Conservation (phyloP, 108 stramenopile species). For the Ochromonas danica region DNA sequence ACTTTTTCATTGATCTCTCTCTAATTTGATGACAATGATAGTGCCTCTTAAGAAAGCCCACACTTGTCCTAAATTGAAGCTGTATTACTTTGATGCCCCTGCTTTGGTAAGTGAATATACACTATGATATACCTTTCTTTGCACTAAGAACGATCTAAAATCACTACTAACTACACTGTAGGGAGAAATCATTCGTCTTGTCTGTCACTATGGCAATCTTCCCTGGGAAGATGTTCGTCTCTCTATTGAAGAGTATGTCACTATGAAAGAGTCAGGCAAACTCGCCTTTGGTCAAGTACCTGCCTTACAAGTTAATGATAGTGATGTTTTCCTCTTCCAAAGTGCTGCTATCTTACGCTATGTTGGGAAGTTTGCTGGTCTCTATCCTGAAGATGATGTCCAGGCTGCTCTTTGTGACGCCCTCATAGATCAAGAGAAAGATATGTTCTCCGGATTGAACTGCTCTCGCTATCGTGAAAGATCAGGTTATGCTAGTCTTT, state of each 20-base stretch:
- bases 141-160: too few species aligned
- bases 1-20: background rate
- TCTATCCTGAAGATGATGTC: conserved; percentile 9
- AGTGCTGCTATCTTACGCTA: conserved; percentile 33
- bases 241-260: background rate
- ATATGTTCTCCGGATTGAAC: conserved; percentile 9
- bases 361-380: conserved; percentile 11
- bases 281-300: conserved; percentile 33
- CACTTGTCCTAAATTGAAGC: background rate
- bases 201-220: background rate
- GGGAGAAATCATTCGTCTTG: conserved; percentile 35
- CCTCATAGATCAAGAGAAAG: conserved; percentile 7
- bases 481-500: background rate
- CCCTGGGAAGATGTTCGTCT: background rate
- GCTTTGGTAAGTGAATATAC: too few species aligned
- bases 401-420: conserved; percentile 19
- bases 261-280: background rate
- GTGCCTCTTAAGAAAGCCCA: background rate
- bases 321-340: conserved; percentile 4
- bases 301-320: background rate
- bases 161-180: too few species aligned
- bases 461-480: background rate
- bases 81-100: conserved; percentile 35
- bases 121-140: too few species aligned
- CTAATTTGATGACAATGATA: background rate